Evolutionary conservation across 164 flowering plant genomes (phyloP), one percentile per base, ranked within the genome.

Genomic region (Tinospora cordifolia): DNA sequence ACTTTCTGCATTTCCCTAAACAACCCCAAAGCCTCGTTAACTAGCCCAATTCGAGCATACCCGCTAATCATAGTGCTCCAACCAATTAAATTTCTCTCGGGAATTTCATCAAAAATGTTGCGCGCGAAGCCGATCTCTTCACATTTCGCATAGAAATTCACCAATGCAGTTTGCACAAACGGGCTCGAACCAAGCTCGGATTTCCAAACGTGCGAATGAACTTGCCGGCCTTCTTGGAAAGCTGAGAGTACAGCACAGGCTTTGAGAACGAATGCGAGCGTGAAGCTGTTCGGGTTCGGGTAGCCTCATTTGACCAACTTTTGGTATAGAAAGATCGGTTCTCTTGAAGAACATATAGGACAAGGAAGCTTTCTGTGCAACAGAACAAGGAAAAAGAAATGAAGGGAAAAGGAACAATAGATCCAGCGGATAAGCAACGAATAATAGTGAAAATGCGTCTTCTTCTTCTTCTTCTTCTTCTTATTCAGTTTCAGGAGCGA

Each of bases 21-120:
- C 73, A 82, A 73, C 26, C 69, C 54, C 66, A 83, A 65, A 22
- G 81, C 83, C 71, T 82, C 81, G 62, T 76, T 79, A 66, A 78
- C 78, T 75, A 75, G 41, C 36, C 84, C 86, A 59, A 71, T 57
- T 34, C 72, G 72, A 24, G 82, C 81, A 68, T 81, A 82, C 60
- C 86, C 88, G 72, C 79, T 75, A 63, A 85, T 81, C 81, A 83
- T 82, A 0, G 86, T 67, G 39, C 82, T 85, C 84, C 83, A 80
- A n/a, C 79, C 73, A 66, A 79, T 72, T 64, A 80, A 70, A 70
- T 79, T 83, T 30, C 75, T 81, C 21, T 82, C 81, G 34, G 84
- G 70, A 71, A 81, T 85, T 79, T 83, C 86, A 63, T 83, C 85
- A 69, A 83, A 82, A 75, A 67, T 71, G 44, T 54, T 75, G 17